Evolutionary conservation across 257 asterid species (phyloP), one percentile per base, ranked within the genome.

Genomic region (Rauvolfia tetraphylla): DNA sequence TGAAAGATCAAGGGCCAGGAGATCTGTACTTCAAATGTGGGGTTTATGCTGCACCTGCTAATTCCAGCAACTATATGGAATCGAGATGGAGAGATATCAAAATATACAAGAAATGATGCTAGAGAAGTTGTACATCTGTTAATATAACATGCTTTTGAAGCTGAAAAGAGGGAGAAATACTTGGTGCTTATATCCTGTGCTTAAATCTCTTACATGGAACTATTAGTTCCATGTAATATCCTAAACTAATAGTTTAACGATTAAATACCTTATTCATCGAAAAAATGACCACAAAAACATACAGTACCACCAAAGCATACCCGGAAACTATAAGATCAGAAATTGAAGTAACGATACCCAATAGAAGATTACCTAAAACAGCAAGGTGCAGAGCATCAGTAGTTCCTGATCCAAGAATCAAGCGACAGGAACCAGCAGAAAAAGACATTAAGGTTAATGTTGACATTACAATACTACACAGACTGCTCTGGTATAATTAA

Each of bases 1-100:
- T 57, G 20, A 58, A 39, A 13, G 86, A 85, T 73, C 67, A 71
- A 33, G 85, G 85, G 33, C 87, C 87, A 4, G 81, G 84, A 5
- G 79, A 83, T 38, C 65, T 80, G 61, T 71, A 80, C 71, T 85
- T 85, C 82, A 83, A 83, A 58, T 83, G 86, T 77, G 85, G 89
- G 23, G 83, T 83, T 27, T 83, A 82, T 76, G 86, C 80, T 29
- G 84, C 87, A 10, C 83, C 82, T 6, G 73, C 78, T 33, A 66
- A 56, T 12, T 58, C 73, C 1, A 78, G 82, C 65, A 61, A 62
- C 13, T 62, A 78, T 12, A 75, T 74, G 80, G 82, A 82, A 59
- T 78, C 80, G 54, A 82, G 80, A 51, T 78, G 80, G 80, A 78
- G 44, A 75, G 41, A 62, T 8, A 78, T 81, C 48, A 77, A 38